Evolutionary conservation across 2,329 filamentous ascomycete species (phyloP), one percentile per base, ranked within the genome.

Genomic region (Alternaria triticina): DNA sequence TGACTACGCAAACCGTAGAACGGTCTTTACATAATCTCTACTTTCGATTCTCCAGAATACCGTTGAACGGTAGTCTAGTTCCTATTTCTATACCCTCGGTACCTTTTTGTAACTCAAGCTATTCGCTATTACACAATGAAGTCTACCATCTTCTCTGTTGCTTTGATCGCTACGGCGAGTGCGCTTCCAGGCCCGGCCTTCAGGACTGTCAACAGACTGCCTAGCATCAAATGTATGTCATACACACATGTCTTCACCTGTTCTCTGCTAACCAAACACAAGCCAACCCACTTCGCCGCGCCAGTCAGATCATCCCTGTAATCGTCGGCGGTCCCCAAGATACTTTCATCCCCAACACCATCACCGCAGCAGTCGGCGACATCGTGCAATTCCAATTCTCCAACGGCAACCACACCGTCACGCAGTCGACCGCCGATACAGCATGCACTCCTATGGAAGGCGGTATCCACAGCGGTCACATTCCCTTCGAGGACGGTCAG

Each of bases 371-470:
- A 2, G 69, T 76, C 4, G 74, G 74, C 43, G 74, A 77, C 55
- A 67, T 77, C 6, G 56, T 77, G 7, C 74, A 76, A 55, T 77
- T 76, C 62, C 71, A 77, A 22, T 77, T 77, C 64, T 69, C 64
- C 54, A 75, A 75, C 25, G 75, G 74, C 11, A 77, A 76, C 59
- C 75, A 77, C 61, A 77, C 75, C 9, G 74, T 74, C 9, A 77
- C 75, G 0, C 74, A 77, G 46, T 72, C 69, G 9, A 70, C 74
- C 0, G 61, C 64, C 2, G 70, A 74, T 27, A 59, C 66, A 13
- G 67, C 74, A 25, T 77, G 75, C 52, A 70, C 69, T 10, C 74
- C 74, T 8, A 65, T 76, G 55, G 65, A 67, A 0, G 72, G 70
- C 22, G 75, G 75, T 13, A 57, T 77, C 4, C 68, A 77, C 66